Percentiles rank a stretch among this genome's conserved stretches.
These are phyloP conservation scores for Rosa persica DNA, from an alignment of 306 rosid species.

Conservation along the genomic window DNA sequence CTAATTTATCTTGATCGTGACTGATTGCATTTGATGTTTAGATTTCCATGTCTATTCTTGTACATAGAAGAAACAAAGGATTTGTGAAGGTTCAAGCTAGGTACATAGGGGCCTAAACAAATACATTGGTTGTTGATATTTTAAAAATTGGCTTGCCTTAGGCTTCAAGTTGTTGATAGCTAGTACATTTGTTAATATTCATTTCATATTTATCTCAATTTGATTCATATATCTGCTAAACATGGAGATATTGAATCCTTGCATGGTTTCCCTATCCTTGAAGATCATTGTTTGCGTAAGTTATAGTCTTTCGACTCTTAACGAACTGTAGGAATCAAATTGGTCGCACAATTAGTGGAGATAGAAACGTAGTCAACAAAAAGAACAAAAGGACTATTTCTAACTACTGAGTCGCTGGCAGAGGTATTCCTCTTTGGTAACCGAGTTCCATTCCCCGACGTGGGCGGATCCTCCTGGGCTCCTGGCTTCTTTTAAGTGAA, in stretches of 20 bases:
- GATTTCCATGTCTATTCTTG: slow-evolving; percentile 48
- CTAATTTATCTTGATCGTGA: slow-evolving; percentile 45
- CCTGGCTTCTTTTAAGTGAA: too few relatives aligned
- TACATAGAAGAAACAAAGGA: slow-evolving; percentile 53
- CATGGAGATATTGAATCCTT: background rate
- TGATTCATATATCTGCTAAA: slow-evolving; percentile 24
- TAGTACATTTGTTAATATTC: slow-evolving; percentile 51
- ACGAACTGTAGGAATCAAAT: too few relatives aligned
- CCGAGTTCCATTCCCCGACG: too few relatives aligned
- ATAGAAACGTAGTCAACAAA: too few relatives aligned
- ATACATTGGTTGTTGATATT: slow-evolving; percentile 46
- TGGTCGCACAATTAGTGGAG: too few relatives aligned
- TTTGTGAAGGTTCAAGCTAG: slow-evolving; percentile 42
- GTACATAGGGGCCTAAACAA: slow-evolving; percentile 41
- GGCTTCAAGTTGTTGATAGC: slow-evolving; percentile 50
- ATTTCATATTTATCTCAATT: slow-evolving; percentile 38
- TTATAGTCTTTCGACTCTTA: background rate
- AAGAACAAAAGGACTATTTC: too few relatives aligned
- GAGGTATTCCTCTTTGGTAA: too few relatives aligned
- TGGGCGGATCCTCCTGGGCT: too few relatives aligned
- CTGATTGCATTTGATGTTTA: slow-evolving; percentile 57
- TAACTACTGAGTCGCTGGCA: too few relatives aligned
- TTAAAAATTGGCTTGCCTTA: slow-evolving; percentile 37
- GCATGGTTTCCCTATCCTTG: background rate
- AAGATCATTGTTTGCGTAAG: background rate